Percentiles rank a stretch among this genome's conserved stretches.
These are phyloP conservation scores for Cytospora schulzeri DNA, from an alignment of 2,329 filamentous ascomycete species.

Conservation along the genomic window DNA sequence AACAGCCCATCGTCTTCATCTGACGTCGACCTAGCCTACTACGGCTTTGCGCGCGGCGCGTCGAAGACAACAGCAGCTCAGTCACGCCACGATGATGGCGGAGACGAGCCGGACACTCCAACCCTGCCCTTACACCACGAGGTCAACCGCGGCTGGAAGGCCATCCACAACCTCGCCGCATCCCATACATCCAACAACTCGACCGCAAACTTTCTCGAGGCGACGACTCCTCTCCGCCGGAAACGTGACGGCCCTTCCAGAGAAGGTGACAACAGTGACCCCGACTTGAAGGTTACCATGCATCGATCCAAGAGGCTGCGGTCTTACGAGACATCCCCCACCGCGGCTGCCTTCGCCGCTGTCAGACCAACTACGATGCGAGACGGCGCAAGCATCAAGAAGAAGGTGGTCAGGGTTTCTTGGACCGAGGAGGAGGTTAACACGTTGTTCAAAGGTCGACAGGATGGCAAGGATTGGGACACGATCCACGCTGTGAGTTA, in stretches of 20 bases:
- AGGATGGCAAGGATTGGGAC: constrained; percentile 1
- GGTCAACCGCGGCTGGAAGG: not conserved
- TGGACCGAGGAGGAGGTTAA: constrained; percentile 6
- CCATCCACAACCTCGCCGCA: not conserved
- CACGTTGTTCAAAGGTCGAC: not conserved
- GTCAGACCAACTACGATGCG: not conserved
- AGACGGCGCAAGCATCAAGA: not conserved
- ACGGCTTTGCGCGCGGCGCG: not conserved
- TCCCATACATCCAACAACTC: not conserved
- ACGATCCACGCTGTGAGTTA: constrained; percentile 3
- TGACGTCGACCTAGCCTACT: not conserved
- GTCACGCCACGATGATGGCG: not conserved
- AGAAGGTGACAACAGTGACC: not conserved
- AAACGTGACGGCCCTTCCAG: not conserved
- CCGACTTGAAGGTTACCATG: not conserved
- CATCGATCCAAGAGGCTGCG: not conserved
- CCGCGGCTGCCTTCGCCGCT: not conserved
- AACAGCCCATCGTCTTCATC: not conserved
- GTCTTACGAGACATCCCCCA: not conserved
- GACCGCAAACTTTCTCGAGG: not conserved
- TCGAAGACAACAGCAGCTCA: too few relatives aligned
- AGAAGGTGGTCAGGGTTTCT: not conserved
- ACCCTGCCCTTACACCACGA: not conserved
- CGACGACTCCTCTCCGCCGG: not conserved
- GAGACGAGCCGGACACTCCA: not conserved